phyloP scores from a whole-genome alignment of 306 rosid genomes.

The Aeschynomene evenia region DNA sequence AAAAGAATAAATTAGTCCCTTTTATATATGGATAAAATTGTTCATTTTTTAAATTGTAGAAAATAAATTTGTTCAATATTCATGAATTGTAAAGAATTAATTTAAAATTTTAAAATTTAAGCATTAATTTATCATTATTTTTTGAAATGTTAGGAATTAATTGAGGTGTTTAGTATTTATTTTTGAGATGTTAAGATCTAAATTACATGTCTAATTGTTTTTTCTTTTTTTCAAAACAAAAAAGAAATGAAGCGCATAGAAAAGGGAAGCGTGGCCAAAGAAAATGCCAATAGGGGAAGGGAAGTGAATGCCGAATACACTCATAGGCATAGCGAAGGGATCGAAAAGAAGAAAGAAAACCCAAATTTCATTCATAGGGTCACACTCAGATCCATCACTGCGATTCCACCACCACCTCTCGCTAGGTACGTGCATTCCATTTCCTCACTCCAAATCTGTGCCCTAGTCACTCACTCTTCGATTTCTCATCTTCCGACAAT shows the following conservation, averaged over 20 bases:
- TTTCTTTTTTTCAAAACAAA: not conserved
- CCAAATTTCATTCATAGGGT: not conserved
- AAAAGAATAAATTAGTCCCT: too few relatives aligned
- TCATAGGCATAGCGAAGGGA: not conserved
- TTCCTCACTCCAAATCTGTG: not conserved
- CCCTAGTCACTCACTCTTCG: not conserved
- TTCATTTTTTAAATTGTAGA: too few relatives aligned
- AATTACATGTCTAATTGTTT: too few relatives aligned
- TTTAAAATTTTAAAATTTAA: too few relatives aligned
- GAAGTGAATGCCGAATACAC: not conserved
- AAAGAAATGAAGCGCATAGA: not conserved
- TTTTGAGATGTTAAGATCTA: too few relatives aligned
- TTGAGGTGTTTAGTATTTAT: too few relatives aligned
- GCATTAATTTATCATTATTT: too few relatives aligned
- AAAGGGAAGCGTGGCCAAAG: not conserved
- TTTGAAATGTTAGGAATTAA: too few relatives aligned
- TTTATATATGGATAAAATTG: too few relatives aligned
- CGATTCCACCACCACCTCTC: not conserved
- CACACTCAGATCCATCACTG: not conserved
- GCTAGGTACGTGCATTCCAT: not conserved
- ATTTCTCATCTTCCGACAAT: not conserved
- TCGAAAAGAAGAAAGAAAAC: not conserved
- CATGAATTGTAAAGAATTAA: too few relatives aligned
- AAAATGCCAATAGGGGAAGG: not conserved
- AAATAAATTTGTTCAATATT: too few relatives aligned